Base-by-base conservation (phyloP, 352 stramenopile species). In the Phytopythium boreale region DNA sequence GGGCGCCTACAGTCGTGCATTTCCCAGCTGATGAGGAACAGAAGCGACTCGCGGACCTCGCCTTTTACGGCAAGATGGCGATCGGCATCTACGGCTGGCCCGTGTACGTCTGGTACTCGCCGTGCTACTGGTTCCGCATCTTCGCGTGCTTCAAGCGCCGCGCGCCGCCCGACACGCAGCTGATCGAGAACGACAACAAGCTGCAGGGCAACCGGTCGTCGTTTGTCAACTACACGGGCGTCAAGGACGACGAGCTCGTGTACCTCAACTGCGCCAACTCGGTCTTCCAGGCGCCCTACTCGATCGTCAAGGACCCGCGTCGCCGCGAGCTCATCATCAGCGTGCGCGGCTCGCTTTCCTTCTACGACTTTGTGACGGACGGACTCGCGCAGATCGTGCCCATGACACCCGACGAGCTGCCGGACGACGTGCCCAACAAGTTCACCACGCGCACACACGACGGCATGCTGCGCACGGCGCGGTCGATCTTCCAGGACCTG, bases 31-130 rank as follows among this genome's bases (percentile, higher is more conserved):
- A 74, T 11, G 65, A 77, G 17, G 83, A 93, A 62, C 68, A 82
- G 29, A 67, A 67, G 12, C 73, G 75, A 22, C 70, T 93, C 1
- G 63, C 63, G 0, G 80, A 91, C 59, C 56, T 89, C 56, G 73
- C 77, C 12, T 90, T 82, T 59, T 93, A 90, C 62, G 84, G 79
- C 29, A 75, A 75, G 39, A 68, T 91, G 43, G 80, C 84, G 0
- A 86, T 89, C 56, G 84, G 84, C 17, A 91, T 93, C 68, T 93
- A 93, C 59, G 84, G 84, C 43, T 93, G 84, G 84, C 81, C 78
- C 50, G 77, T 93, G 70, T 90, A 87, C 70, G 67, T 90, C 8
- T 90, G 78, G 80, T 91, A 90, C 68, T 81, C 81, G 56, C 84
- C 84, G 34, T 80, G 84, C 62, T 77, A 76, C 64, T 90, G 80